phyloP scores from a whole-genome alignment of 306 rosid genomes.

The Phaseolus lunatus region DNA sequence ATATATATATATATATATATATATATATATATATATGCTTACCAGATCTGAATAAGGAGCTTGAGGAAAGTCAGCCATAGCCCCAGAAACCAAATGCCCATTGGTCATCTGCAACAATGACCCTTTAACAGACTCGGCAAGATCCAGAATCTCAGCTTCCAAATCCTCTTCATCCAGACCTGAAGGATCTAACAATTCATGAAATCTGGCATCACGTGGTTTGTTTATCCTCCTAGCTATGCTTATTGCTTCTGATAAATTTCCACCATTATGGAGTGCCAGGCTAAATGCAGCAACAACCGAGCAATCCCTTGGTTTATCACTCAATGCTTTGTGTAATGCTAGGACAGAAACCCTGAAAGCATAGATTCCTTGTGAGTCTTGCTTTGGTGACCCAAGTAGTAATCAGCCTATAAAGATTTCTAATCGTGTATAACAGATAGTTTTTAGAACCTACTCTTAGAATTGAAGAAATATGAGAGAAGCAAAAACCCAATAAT shows the following conservation, averaged over 20 bases:
- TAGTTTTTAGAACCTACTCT: slow-evolving; percentile 21
- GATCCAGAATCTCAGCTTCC: slow-evolving; percentile 61
- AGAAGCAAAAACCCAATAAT: not conserved
- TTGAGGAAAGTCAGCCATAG: slow-evolving; percentile 73
- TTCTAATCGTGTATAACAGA: slow-evolving; percentile 1
- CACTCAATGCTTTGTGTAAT: slow-evolving; percentile 74
- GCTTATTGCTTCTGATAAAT: slow-evolving; percentile 67
- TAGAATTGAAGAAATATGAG: slow-evolving; percentile 15
- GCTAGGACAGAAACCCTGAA: slow-evolving; percentile 90
- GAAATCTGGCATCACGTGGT: slow-evolving; percentile 63
- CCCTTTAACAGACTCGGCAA: slow-evolving; percentile 58
- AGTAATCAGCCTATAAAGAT: slow-evolving; percentile 32
- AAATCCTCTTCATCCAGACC: slow-evolving; percentile 52
- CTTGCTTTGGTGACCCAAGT: slow-evolving; percentile 44
- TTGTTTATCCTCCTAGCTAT: slow-evolving; percentile 70
- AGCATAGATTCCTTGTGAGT: slow-evolving; percentile 48
- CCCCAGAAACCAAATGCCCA: slow-evolving; percentile 69
- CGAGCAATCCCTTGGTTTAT: slow-evolving; percentile 68
- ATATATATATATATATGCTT: slow-evolving; percentile 10
- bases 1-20: not conserved
- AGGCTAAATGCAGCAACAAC: slow-evolving; percentile 87
- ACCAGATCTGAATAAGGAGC: slow-evolving; percentile 88
- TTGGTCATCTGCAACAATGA: slow-evolving; percentile 73
- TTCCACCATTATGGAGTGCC: slow-evolving; percentile 84
- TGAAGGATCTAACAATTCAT: slow-evolving; percentile 68